Evolutionary conservation across 306 rosid species (phyloP), one percentile per base, ranked within the genome.

Genomic region (Glycine tomentella): DNA sequence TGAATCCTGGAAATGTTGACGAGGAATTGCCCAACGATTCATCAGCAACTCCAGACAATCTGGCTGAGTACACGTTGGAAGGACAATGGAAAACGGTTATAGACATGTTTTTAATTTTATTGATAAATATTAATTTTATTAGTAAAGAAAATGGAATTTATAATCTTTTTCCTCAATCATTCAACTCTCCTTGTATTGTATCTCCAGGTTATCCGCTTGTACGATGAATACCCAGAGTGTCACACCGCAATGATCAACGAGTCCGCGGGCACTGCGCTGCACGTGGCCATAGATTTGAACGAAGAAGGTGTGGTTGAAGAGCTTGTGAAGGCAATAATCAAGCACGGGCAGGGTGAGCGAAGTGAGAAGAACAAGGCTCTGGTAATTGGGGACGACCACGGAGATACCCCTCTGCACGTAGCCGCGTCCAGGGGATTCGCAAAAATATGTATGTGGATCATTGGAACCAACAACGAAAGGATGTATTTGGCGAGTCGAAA

Each of bases 401-500:
- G 84, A 0, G 84, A 84, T 3, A 84, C 81, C 0, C 78, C 87
- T 0, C 17, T 84, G 3, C 87, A 84, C 56, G 31, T 84, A 7
- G 87, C 87, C 2, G 87, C 87, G 1, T 48, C 87, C 1, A 68
- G 81, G 14, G 84, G 84, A 0, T 84, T 67, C 45, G 74, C 74
- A 0, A 66, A 4, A 7, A 10, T 79, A 25, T 84, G 87, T 6
- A 40, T 31, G 13, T 40, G 0, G 5, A 74, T 84, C 0, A 59
- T 84, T 1, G 87, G 87, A 1, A 14, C 0, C 0, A 6, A 49
- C 0, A 31, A 73, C 0, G 81, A 84, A 77, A 84, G 87, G 16
- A 7, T 58, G 0, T 17, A 68, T 31, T 68, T 84, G 84, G 6
- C 44, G 36, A 50, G 15, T 15, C 0, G 3, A 0, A 59, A 3